A percentile compares a stretch with the other conserved stretches of the same genome.
phyloP scores from a whole-genome alignment of 2,329 filamentous ascomycete genomes.

The Colletotrichum sp. region DNA sequence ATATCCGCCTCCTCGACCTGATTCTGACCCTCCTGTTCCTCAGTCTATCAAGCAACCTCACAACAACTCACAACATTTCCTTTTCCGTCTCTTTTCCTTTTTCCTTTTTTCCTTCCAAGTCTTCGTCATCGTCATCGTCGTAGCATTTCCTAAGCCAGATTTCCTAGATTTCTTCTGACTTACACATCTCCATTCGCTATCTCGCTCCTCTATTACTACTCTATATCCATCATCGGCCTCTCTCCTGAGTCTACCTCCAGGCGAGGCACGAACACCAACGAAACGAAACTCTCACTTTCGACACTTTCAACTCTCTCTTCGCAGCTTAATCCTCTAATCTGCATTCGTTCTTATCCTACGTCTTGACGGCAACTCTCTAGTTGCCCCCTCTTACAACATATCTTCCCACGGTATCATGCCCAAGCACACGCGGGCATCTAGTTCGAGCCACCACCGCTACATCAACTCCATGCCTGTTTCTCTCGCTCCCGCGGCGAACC shows the following conservation, averaged over 20 bases:
- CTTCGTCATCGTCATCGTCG: constrained; percentile 3
- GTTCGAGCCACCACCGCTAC: constrained; percentile 39
- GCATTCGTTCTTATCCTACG: constrained; percentile 16
- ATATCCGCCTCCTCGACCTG: constrained; percentile 20
- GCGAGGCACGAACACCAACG: constrained; percentile 1
- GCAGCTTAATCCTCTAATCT: constrained; percentile 22
- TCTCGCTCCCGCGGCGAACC: constrained; percentile 40
- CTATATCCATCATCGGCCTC: not conserved
- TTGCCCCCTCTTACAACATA: constrained; percentile 20
- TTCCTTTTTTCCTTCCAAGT: constrained; percentile 20
- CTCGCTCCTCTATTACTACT: not conserved
- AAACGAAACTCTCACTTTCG: constrained; percentile 10
- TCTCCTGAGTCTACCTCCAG: constrained; percentile 16
- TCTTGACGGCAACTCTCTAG: constrained; percentile 15
- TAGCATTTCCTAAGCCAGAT: constrained; percentile 19
- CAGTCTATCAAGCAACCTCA: constrained; percentile 23
- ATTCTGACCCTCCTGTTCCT: constrained; percentile 19
- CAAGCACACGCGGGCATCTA: constrained; percentile 48
- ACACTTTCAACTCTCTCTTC: not conserved
- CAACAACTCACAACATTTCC: constrained; percentile 25
- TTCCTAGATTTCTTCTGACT: constrained; percentile 7
- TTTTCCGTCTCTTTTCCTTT: constrained; percentile 27
- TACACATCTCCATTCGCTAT: constrained; percentile 6
- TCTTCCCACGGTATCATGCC: constrained; percentile 43
- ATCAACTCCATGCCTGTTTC: constrained; percentile 42